Evolutionary conservation across 164 flowering plant genomes (phyloP), one percentile per base, ranked within the genome.

Genomic region (Vitis cinerea): DNA sequence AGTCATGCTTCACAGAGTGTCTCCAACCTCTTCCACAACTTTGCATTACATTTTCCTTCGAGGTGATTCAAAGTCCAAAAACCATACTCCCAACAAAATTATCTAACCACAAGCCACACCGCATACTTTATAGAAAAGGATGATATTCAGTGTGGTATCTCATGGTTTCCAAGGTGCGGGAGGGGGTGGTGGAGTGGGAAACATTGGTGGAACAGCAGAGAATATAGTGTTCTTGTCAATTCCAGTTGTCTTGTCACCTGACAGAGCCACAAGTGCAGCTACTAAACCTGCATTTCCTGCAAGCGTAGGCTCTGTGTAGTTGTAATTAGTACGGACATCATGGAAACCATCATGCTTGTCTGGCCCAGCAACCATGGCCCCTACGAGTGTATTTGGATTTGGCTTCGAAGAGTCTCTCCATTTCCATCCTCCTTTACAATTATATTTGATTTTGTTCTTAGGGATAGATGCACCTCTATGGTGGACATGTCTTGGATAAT

Each of bases 291-390:
- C 99, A 76, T 94, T 94, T 27, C 99, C 98, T 2, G 96, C 97
- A 50, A 94, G 83, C 2, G 99, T 91, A 4, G 99, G 98, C 77
- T 92, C 99, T 2, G 99, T 94, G 80, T 92, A 94, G 66, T 92
- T 91, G 81, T 90, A 89, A 69, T 91, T 91, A 0, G 85, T 78
- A 5, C 97, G 90, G 12, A 90, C 86, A 72, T 94, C 99, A 67
- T 67, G 92, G 79, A 94, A 94, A 10, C 90, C 94, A 60, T 94
- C 99, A 67, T 81, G 88, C 75, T 71, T 85, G 79, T 92, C 98
- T 10, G 98, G 99, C 31, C 99, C 99, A 7, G 95, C 98, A 69
- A 94, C 99, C 99, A 94, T 91, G 59, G 99, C 99, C 69, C 99
- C 99, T 14, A 83, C 85, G 15, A 94, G 12, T 15, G 90, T 87